phyloP scores from a whole-genome alignment of 1,284 basidiomycete genomes.

The Leccinum pachyderme region DNA sequence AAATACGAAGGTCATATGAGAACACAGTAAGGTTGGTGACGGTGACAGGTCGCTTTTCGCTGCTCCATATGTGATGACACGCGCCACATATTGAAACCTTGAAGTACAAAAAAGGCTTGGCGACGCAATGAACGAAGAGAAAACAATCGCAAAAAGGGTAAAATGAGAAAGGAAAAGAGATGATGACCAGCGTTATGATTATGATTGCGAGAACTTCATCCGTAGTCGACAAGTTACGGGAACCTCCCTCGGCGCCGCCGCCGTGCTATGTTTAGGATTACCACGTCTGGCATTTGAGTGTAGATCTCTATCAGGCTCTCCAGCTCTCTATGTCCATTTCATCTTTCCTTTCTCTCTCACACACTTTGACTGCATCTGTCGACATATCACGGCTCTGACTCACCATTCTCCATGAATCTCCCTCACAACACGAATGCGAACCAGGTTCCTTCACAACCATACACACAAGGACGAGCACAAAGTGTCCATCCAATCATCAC shows the following conservation, averaged over 20 bases:
- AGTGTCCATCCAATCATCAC: background rate
- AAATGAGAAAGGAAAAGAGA: background rate
- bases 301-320: background rate
- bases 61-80: background rate
- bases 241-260: background rate
- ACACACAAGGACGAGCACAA: background rate
- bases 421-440: background rate
- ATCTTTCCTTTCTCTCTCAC: background rate
- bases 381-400: background rate
- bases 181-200: background rate
- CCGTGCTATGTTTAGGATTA: background rate
- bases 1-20: background rate
- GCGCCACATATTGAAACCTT: background rate
- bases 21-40: background rate
- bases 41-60: background rate
- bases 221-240: background rate
- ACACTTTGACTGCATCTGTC: too few species aligned
- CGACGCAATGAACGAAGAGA: background rate
- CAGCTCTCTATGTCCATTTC: background rate
- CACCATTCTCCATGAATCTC: background rate
- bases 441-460: background rate
- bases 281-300: background rate
- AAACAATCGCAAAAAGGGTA: background rate
- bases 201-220: background rate
- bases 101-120: background rate